Base-by-base conservation (phyloP, 805 yeast genomes). In the Kuraishia hungarica region DNA sequence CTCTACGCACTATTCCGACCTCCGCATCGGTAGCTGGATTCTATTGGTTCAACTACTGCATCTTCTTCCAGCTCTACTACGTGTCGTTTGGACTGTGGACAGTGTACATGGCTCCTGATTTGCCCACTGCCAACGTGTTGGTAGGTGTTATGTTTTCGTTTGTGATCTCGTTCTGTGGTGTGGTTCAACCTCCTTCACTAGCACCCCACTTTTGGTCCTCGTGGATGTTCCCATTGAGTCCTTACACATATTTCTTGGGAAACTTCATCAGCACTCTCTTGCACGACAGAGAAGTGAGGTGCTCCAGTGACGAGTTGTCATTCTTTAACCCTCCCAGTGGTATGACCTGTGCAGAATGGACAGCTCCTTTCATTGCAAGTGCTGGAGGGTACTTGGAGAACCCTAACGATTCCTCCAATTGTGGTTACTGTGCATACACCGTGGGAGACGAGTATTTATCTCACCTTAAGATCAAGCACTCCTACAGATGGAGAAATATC, bases 131-230 rank as follows among this genome's bases (percentile, higher is more conserved):
- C n/a, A 80, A 83, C 51, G 83, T 83, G 54, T 68, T 86, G 51
- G 71, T 78, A 53, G 77, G 86, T 50, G 67, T 86, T 60, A 68
- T 80, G 58, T 78, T 81, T 66, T 72, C 85, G 46, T 78, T 86
- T 65, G 68, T 79, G 61, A 75, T 86, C 55, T 72, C 83, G 21
- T 87, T 87, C 72, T 77, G 87, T 67, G 90, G 92, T 72, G 85
- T 86, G 55, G 72, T 84, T 56, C 89, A 83, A 62, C 80, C 83
- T 21, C 71, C 70, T 8, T 49, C 57, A 1, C 69, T 75, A 54
- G 79, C 87, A 84, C 93, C 96, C 15, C 84, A 89, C 1, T 89
- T 89, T 73, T 88, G 96, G 96, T 82, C 80, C 51, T 35, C 43
- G 3, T 89, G 86, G 67, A 86, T 89, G 91, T 84, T 87, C 79